phyloP scores from a whole-genome alignment of 2,329 filamentous ascomycete species.

The Blastomyces silverae region DNA sequence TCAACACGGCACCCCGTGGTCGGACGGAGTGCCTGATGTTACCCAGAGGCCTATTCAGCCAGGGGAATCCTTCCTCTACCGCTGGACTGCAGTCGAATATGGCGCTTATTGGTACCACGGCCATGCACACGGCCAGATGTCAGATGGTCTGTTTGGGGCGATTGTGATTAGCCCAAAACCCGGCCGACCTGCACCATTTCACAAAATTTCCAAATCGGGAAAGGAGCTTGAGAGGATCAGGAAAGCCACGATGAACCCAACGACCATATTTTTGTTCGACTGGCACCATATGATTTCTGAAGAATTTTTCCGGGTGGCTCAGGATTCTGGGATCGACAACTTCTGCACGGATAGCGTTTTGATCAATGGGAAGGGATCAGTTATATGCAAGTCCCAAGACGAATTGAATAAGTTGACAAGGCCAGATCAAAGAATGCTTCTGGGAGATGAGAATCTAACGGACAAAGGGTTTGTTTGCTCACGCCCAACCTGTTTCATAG shows the following conservation, averaged over 20 bases:
- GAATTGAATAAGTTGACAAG: conserved; percentile 36
- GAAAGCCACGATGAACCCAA: conserved; percentile 41
- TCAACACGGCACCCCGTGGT: conserved; percentile 22
- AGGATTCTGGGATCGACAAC: conserved; percentile 30
- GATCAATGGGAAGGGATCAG: conserved; percentile 54
- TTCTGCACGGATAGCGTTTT: conserved; percentile 55
- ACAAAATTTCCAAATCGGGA: conserved; percentile 39
- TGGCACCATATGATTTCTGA: conserved; percentile 47
- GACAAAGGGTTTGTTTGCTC: conserved; percentile 30
- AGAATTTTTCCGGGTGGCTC: conserved; percentile 28
- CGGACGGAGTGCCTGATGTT: conserved; percentile 23
- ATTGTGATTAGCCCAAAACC: conserved; percentile 42
- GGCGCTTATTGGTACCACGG: conserved; percentile 36
- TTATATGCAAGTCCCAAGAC: conserved; percentile 46
- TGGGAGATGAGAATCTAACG: conserved; percentile 25
- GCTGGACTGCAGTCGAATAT: conserved; percentile 33
- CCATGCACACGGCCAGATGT: conserved; percentile 45
- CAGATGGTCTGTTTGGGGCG: conserved; percentile 51
- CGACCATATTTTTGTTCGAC: conserved; percentile 48
- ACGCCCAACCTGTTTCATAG: neutral
- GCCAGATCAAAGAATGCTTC: conserved; percentile 22
- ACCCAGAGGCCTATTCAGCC: conserved; percentile 23
- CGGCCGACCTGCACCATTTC: conserved; percentile 41
- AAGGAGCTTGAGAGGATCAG: conserved; percentile 38
- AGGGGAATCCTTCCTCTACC: conserved; percentile 28